phyloP scores from a whole-genome alignment of 2,329 filamentous ascomycete genomes.

The Beauveria scarabaeidicola region DNA sequence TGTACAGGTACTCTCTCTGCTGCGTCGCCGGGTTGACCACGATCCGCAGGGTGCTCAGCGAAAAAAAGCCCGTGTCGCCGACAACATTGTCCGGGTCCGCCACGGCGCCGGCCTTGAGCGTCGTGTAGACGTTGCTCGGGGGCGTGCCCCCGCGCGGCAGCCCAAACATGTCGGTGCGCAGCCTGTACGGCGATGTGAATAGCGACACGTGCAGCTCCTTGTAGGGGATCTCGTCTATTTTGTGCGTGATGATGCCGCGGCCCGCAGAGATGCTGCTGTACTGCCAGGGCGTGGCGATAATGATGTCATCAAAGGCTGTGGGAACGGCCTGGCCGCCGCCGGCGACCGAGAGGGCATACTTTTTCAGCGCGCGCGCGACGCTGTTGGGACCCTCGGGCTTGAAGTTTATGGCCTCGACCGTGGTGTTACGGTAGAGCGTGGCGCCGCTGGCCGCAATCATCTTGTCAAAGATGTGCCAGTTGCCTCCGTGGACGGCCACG shows the following conservation, averaged over 20 bases:
- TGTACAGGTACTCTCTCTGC: constrained; percentile 51
- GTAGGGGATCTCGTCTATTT: constrained; percentile 76
- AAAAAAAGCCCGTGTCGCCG: constrained; percentile 75
- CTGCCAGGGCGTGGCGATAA: constrained; percentile 79
- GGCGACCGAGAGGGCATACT: constrained; percentile 38
- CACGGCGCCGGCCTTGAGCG: constrained; percentile 55
- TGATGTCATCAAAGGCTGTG: constrained; percentile 64
- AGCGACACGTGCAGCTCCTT: constrained; percentile 82
- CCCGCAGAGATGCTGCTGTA: constrained; percentile 61
- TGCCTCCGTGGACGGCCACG: constrained; percentile 70
- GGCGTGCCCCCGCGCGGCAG: constrained; percentile 47
- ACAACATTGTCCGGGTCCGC: constrained; percentile 47
- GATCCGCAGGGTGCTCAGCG: constrained; percentile 64
- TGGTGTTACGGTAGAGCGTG: constrained; percentile 54
- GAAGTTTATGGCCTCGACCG: constrained; percentile 49
- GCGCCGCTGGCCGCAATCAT: constrained; percentile 64
- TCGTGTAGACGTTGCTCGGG: constrained; percentile 75
- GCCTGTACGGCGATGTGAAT: constrained; percentile 66
- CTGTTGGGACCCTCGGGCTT: constrained; percentile 36
- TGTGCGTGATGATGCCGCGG: constrained; percentile 56
- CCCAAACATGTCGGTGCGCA: constrained; percentile 67
- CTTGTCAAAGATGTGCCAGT: constrained; percentile 86
- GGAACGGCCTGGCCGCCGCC: constrained; percentile 31
- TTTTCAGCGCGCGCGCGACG: constrained; percentile 29
- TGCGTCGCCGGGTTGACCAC: constrained; percentile 52